These are phyloP conservation scores for Aspergillus sp. DNA, from an alignment of 2,329 filamentous ascomycete species.

Conservation along the genomic window DNA sequence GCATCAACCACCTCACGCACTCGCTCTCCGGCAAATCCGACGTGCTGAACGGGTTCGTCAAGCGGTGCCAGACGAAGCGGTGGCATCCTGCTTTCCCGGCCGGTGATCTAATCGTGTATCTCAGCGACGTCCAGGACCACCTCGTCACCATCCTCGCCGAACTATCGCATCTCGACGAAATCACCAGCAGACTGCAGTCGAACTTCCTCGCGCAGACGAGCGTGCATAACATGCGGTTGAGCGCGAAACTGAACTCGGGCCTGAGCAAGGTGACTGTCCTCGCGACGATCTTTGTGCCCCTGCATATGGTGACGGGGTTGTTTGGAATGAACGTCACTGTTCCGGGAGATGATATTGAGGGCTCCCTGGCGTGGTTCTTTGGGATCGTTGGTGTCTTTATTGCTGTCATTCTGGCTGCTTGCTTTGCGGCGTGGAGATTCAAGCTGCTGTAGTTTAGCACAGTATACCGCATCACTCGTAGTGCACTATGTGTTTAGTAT, in stretches of 20 bases:
- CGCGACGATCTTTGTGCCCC: slow-evolving; percentile 86
- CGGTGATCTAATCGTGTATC: slow-evolving; percentile 91
- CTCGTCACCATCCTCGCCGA: slow-evolving; percentile 95
- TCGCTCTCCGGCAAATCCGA: slow-evolving; percentile 92
- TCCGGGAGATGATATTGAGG: slow-evolving; percentile 36
- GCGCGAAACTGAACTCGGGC: slow-evolving; percentile 79
- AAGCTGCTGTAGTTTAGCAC: slow-evolving; percentile 40
- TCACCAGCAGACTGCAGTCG: slow-evolving; percentile 84
- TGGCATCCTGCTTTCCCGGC: slow-evolving; percentile 89
- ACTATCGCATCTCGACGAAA: slow-evolving; percentile 94
- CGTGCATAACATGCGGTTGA: slow-evolving; percentile 83
- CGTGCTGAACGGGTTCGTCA: slow-evolving; percentile 92
- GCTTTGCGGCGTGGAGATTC: slow-evolving; percentile 34
- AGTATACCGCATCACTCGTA: too few relatives aligned
- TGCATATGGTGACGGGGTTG: slow-evolving; percentile 76
- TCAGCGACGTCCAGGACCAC: slow-evolving; percentile 97
- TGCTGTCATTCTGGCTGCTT: slow-evolving; percentile 36
- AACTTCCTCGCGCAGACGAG: slow-evolving; percentile 94
- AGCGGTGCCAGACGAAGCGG: slow-evolving; percentile 80
- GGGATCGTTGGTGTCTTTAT: slow-evolving; percentile 47
- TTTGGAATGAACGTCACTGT: slow-evolving; percentile 53
- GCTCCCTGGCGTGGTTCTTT: slow-evolving; percentile 46
- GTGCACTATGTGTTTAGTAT: too few relatives aligned
- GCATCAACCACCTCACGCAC: slow-evolving; percentile 85
- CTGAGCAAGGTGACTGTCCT: slow-evolving; percentile 93